Percentiles rank a stretch among this genome's conserved stretches.
Evolutionary conservation across 352 stramenopile species (phyloP).

Genomic region (Blastocystis sp.): DNA sequence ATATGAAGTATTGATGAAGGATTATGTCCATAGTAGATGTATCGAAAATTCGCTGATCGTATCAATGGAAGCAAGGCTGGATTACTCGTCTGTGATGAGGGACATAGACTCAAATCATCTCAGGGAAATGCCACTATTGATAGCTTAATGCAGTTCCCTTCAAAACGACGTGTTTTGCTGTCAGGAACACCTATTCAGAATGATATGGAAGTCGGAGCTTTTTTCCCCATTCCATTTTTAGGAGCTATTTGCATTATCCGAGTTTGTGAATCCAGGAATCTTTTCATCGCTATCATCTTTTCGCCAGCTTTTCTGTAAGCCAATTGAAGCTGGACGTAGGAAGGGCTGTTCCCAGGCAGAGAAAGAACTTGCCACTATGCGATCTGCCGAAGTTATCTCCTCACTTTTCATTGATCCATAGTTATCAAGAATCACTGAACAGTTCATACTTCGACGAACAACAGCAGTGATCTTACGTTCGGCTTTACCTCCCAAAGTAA

Average conservation of each 20-base stretch:
- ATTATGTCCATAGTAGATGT: constrained; percentile 68
- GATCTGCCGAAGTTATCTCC: background rate
- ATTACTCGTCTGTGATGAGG: constrained; percentile 76
- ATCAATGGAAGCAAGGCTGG: constrained; percentile 69
- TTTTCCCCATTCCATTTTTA: constrained; percentile 54
- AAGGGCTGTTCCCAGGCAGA: background rate
- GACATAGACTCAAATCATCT: constrained; percentile 76
- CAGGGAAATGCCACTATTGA: constrained; percentile 69
- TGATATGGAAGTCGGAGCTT: constrained; percentile 69
- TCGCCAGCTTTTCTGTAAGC: constrained; percentile 73
- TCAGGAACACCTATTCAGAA: constrained; percentile 76
- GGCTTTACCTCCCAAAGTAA: constrained; percentile 66
- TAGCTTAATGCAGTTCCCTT: constrained; percentile 23
- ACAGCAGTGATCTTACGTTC: constrained; percentile 21
- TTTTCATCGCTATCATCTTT: constrained; percentile 73
- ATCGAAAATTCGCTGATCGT: constrained; percentile 24
- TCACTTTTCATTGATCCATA: background rate
- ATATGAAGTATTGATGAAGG: constrained; percentile 74
- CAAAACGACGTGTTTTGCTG: constrained; percentile 72
- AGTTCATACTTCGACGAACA: constrained; percentile 69
- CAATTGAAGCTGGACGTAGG: constrained; percentile 70
- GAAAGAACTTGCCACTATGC: constrained; percentile 6
- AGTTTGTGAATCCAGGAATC: constrained; percentile 75
- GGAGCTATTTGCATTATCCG: constrained; percentile 76
- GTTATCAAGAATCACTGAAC: constrained; percentile 32